Evolutionary conservation across 2,329 filamentous ascomycete genomes (phyloP), one percentile per base, ranked within the genome.

Genomic region (Podosphaera fusca): DNA sequence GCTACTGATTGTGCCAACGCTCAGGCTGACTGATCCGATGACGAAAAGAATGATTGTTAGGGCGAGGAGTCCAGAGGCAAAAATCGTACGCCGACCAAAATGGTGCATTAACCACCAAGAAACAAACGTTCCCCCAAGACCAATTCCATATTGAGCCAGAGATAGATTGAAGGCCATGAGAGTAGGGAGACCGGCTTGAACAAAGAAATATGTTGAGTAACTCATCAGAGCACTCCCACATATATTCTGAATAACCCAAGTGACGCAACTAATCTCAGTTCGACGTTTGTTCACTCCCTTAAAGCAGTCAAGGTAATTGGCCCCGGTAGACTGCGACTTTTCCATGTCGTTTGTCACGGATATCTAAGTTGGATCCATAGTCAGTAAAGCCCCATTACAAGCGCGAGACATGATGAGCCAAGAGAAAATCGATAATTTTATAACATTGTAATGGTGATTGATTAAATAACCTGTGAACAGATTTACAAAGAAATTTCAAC

Each of bases 261-360:
- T 77, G 61, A 79, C 77, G 55, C 71, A 69, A 1, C 72, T 71
- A 35, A 77, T 75, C 61, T 77, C 74, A 0, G 75, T 77, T n/a
- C 75, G 70, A 6, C 73, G 68, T 12, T 71, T 62, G 59, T 74
- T 75, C 50, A 70, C 67, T 0, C 71, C 73, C 56, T 67, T 72
- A 62, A 78, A 71, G 53, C 74, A 94, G 68, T 94, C 87, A 63
- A 78, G 70, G 68, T 92, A 94, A 56, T 75, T 81, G 4, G 85
- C 79, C 35, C 87, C 87, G 5, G 73, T 71, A 3, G 85, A 89
- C 56, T 69, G 61, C 57, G 78, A 75, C 65, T 85, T 76, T 68
- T 94, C 88, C 9, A 94, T 73, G 0, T 84, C 84, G 0, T 85
- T 89, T 0, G 87, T 94, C 67, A 94, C 86, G 1, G 87, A 80